phyloP scores from a whole-genome alignment of 768 basidiomycete genomes.

The Grammothele lineata region DNA sequence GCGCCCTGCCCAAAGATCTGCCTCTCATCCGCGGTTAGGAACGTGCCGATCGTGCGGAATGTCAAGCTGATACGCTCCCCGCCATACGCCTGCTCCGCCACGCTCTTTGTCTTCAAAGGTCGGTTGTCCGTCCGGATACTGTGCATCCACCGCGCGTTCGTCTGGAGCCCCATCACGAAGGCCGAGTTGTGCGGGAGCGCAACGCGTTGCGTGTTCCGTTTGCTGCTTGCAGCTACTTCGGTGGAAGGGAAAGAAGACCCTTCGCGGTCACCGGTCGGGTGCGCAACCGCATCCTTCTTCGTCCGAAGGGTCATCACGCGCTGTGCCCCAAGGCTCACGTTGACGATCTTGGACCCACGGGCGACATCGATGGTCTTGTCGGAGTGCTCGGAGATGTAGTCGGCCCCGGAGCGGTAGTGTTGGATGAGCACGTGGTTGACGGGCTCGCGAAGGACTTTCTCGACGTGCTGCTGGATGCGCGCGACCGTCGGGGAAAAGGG shows the following conservation, averaged over 20 bases:
- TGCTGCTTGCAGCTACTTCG: neutral
- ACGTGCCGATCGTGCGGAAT: conserved; percentile 76
- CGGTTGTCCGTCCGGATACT: conserved; percentile 77
- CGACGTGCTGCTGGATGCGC: conserved; percentile 58
- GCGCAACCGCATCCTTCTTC: conserved; percentile 44
- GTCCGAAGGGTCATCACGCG: conserved; percentile 70
- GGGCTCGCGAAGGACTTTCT: conserved; percentile 54
- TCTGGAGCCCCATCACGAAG: conserved; percentile 73
- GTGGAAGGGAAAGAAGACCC: neutral
- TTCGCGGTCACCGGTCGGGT: neutral
- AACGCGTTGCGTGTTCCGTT: conserved; percentile 46
- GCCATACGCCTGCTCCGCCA: conserved; percentile 47
- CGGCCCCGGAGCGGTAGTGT: conserved; percentile 71
- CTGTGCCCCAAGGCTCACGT: conserved; percentile 77
- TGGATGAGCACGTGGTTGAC: conserved; percentile 86
- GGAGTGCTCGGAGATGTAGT: conserved; percentile 84
- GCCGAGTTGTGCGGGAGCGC: conserved; percentile 79
- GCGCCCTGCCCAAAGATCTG: conserved; percentile 75
- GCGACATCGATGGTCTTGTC: conserved; percentile 86
- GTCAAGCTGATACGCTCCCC: conserved; percentile 77
- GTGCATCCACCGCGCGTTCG: conserved; percentile 74
- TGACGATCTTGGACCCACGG: conserved; percentile 69
- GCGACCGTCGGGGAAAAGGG: conserved; percentile 69
- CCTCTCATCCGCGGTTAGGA: conserved; percentile 46
- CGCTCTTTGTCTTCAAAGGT: conserved; percentile 44